Evolutionary conservation across 768 basidiomycete species (phyloP), one percentile per base, ranked within the genome.

Genomic region (Postia placenta): DNA sequence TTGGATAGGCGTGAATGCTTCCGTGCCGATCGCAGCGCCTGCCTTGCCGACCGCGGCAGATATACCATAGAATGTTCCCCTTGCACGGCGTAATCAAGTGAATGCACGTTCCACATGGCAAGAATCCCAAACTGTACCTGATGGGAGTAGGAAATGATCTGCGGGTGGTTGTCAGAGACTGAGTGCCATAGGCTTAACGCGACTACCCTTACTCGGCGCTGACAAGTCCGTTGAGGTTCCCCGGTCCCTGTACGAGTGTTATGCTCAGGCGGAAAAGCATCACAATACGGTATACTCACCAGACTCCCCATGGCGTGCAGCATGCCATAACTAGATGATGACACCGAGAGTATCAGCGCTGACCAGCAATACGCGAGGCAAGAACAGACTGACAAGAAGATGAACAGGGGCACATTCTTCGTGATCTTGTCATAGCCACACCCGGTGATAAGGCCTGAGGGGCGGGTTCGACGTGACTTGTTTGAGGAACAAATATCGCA

Each of bases 301-400:
- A 85, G 39, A 56, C 85, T 85, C n/a, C 83, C 83, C 41, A 73
- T 76, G 3, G 80, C 83, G 56, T 85, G 81, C 83, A 87, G 83
- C 47, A 84, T 65, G 1, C 80, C 85, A 60, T 84, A 87, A 55
- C 80, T n/a, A n/a, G n/a, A n/a, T 82, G 47, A 49, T 42, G 42
- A 25, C 5, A 11, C 42, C 5, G 5, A 26, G 5, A 5, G 9
- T 20, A 7, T 11, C 9, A 11, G 7, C 6, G 20, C 7, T n/a
- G 12, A 5, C 5, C 42, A 42, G 9, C 23, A 11, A 42, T 23
- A 5, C 11, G 11, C n/a, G n/a, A n/a, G n/a, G 9, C 24, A 5
- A 17, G 11, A 11, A 25, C 9, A 11, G 24, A 63, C 78, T 59
- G 57, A 83, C 80, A 87, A 79, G 51, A 87, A 64, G 44, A 87